These are phyloP conservation scores for Aspergillus neoniger DNA, from an alignment of 2,329 filamentous ascomycete genomes.

Conservation along the genomic window DNA sequence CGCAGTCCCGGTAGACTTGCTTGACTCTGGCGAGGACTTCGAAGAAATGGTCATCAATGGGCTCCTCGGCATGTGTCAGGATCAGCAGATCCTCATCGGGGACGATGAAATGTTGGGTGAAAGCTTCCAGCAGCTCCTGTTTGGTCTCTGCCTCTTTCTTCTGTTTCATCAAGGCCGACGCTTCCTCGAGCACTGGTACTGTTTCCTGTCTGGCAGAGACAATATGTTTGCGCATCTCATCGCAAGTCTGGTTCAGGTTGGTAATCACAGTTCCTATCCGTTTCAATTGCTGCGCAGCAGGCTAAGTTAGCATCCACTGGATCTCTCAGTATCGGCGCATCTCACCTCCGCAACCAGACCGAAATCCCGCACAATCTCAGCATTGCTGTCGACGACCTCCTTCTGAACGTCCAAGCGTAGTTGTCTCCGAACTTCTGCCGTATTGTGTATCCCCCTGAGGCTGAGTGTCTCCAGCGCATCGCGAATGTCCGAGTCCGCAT, in stretches of 20 bases:
- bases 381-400: slow-evolving; percentile 91
- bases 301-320: slow-evolving; percentile 18
- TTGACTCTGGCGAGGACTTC: slow-evolving; percentile 74
- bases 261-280: slow-evolving; percentile 78
- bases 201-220: slow-evolving; percentile 74
- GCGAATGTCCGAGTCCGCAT: slow-evolving; percentile 87
- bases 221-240: slow-evolving; percentile 77
- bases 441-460: slow-evolving; percentile 69
- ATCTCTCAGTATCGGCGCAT: slow-evolving; percentile 9
- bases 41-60: slow-evolving; percentile 86
- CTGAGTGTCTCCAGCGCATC: slow-evolving; percentile 81
- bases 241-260: slow-evolving; percentile 76
- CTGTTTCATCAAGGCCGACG: slow-evolving; percentile 70
- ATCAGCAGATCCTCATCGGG: slow-evolving; percentile 76
- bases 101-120: slow-evolving; percentile 80
- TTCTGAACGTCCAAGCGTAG: slow-evolving; percentile 82
- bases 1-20: slow-evolving; percentile 83
- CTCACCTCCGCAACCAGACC: slow-evolving; percentile 82
- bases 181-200: slow-evolving; percentile 73
- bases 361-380: slow-evolving; percentile 83
- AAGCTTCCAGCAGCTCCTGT: slow-evolving; percentile 73
- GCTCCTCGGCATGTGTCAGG: slow-evolving; percentile 75
- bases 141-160: slow-evolving; percentile 75
- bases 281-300: slow-evolving; percentile 69
- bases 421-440: slow-evolving; percentile 73